Evolutionary conservation across 257 asterid genomes (phyloP), one percentile per base, ranked within the genome.

Genomic region (Solanum ossicruentum): DNA sequence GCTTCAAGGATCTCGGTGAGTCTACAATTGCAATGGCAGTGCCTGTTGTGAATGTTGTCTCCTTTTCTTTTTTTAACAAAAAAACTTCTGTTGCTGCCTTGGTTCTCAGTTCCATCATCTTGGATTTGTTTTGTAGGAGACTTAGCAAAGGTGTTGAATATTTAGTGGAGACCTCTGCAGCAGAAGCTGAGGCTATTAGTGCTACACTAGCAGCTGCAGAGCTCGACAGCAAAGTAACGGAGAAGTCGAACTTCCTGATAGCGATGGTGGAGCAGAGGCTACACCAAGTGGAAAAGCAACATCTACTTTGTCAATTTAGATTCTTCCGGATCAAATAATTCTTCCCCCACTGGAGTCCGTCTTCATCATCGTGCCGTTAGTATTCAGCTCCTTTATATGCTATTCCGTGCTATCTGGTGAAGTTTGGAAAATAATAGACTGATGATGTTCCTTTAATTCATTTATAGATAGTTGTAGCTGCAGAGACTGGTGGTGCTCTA

Each of bases 301-400:
- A 86, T 85, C 97, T 80, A 84, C 93, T 70, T 85, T 91, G 92
- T 92, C 88, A 95, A 92, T 88, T 98, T 94, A 65, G 99, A 97
- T 88, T 88, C 98, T 86, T 91, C 92, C 12, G 84, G 87, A 72
- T 85, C 91, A 79, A 92, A 88, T 89, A 92, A 88, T 91, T 95
- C 98, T 86, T 83, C 88, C 83, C 94, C 98, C 28, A 88, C 99
- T 88, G 99, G 99, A 81, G 98, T 97, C 89, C 91, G 98, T 91
- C 99, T 97, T 72, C 99, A 97, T 91, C 99, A 97, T 85, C 98
- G 99, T 73, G 99, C 99, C 12, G 99, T 95, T 13, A 92, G 99
- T 93, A 86, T 86, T 80, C 57, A 63, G 81, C 87, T 86, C 65
- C 82, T 80, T 85, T 45, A 83, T 45, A 83, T 84, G n/a, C 80